Evolutionary conservation across 306 rosid genomes (phyloP).

Genomic region (Ormosia emarginata): DNA sequence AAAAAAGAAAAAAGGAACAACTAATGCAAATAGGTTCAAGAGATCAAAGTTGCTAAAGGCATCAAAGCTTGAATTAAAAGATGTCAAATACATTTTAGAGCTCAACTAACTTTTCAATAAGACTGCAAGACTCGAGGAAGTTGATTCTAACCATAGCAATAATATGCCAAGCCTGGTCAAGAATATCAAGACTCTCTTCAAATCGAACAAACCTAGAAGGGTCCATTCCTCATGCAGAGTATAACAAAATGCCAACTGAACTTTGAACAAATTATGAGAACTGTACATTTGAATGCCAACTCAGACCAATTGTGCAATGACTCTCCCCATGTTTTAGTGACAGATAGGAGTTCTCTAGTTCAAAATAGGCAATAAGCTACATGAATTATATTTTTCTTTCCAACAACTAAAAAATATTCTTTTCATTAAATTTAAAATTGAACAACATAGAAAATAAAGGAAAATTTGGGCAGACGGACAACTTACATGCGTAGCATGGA

Average conservation of each 20-base stretch:
- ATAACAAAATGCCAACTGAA: slow-evolving; percentile 11
- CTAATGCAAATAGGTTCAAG: background rate
- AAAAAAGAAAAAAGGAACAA: background rate
- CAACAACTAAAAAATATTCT: background rate
- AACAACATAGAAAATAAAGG: slow-evolving; percentile 13
- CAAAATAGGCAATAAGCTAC: background rate
- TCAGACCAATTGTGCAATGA: background rate
- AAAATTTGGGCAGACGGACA: slow-evolving; percentile 4
- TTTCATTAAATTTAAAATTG: background rate
- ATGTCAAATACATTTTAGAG: background rate
- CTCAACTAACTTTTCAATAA: background rate
- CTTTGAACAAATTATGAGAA: background rate
- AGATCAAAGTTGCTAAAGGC: background rate
- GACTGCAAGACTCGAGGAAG: background rate
- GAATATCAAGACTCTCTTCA: background rate
- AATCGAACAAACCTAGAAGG: background rate
- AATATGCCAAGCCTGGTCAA: background rate
- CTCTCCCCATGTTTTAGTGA: background rate
- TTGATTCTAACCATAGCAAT: background rate
- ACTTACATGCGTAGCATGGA: slow-evolving; percentile 97
- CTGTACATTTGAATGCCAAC: background rate
- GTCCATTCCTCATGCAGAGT: background rate
- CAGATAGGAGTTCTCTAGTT: background rate
- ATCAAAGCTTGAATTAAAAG: background rate
- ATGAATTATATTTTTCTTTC: background rate